phyloP scores from a whole-genome alignment of 768 basidiomycete species.

The Mycena vitilis region DNA sequence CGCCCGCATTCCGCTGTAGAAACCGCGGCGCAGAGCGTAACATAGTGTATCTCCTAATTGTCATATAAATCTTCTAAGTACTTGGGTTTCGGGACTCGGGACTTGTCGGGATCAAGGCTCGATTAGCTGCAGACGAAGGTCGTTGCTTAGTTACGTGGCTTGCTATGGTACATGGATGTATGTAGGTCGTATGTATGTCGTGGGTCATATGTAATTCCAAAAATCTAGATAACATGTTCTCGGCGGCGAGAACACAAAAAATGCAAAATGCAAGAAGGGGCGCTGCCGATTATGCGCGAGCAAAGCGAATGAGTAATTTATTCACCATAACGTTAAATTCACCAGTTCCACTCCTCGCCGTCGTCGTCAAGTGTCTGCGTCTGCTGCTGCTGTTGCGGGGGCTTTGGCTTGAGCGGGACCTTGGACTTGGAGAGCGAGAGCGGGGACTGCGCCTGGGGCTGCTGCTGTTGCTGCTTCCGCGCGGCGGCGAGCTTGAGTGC shows the following conservation, averaged over 20 bases:
- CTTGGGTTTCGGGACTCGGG: not conserved
- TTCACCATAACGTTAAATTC: constrained; percentile 3
- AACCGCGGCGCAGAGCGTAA: not conserved
- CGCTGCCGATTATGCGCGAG: not conserved
- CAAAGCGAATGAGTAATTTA: constrained; percentile 9
- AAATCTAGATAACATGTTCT: not conserved
- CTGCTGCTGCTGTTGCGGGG: constrained; percentile 13
- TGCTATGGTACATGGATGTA: constrained; percentile 5
- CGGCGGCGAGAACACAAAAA: not conserved
- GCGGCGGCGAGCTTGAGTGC: constrained; percentile 49
- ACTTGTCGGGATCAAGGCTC: not conserved
- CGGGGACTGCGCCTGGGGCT: constrained; percentile 38
- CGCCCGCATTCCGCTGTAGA: not conserved
- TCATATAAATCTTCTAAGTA: not conserved
- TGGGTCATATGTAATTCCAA: not conserved
- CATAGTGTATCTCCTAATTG: constrained; percentile 20
- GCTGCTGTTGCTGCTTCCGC: constrained; percentile 20
- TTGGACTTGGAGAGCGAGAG: constrained; percentile 18
- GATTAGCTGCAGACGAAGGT: too few species aligned
- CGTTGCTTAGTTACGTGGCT: not conserved
- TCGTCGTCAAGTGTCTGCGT: constrained; percentile 51
- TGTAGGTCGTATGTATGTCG: constrained; percentile 5
- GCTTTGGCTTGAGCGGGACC: constrained; percentile 21
- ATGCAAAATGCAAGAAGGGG: not conserved
- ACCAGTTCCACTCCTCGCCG: constrained; percentile 76